A percentile compares a stretch with the other conserved stretches of the same genome.
These are phyloP conservation scores for Diaporthe batatas DNA, from an alignment of 2,329 filamentous ascomycete species.

Conservation along the genomic window DNA sequence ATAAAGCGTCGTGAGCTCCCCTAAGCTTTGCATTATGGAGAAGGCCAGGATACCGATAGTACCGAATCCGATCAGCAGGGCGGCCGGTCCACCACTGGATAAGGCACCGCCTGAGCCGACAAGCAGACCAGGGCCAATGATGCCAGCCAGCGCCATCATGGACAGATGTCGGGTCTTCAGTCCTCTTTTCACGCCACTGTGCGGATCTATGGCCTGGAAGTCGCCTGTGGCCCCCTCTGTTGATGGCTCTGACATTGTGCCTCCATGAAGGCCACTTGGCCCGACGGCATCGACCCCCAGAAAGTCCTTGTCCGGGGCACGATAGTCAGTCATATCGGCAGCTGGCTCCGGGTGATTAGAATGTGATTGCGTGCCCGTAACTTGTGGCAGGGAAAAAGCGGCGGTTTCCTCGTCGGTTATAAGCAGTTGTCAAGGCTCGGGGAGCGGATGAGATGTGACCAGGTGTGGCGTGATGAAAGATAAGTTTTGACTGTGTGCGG, in stretches of 20 bases:
- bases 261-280: constrained; percentile 12
- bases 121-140: constrained; percentile 77
- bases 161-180: constrained; percentile 76
- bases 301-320: constrained; percentile 29
- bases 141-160: constrained; percentile 75
- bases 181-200: constrained; percentile 76
- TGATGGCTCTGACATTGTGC: constrained; percentile 22
- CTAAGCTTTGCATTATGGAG: constrained; percentile 79
- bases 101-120: constrained; percentile 80
- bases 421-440: not conserved
- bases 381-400: too few relatives aligned
- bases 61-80: constrained; percentile 79
- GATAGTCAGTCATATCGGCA: constrained; percentile 28
- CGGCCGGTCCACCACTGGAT: constrained; percentile 76
- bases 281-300: constrained; percentile 13
- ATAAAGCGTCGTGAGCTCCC: constrained; percentile 80
- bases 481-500: not conserved
- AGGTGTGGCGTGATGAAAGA: not conserved
- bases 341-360: not conserved
- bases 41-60: constrained; percentile 78
- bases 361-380: not conserved
- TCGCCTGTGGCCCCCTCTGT: constrained; percentile 57
- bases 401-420: not conserved
- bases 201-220: constrained; percentile 66
- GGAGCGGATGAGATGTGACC: not conserved